Percentiles rank a stretch among this genome's conserved stretches.
Evolutionary conservation across 2,329 filamentous ascomycete genomes (phyloP).

Genomic region (Westerdykella ornata): DNA sequence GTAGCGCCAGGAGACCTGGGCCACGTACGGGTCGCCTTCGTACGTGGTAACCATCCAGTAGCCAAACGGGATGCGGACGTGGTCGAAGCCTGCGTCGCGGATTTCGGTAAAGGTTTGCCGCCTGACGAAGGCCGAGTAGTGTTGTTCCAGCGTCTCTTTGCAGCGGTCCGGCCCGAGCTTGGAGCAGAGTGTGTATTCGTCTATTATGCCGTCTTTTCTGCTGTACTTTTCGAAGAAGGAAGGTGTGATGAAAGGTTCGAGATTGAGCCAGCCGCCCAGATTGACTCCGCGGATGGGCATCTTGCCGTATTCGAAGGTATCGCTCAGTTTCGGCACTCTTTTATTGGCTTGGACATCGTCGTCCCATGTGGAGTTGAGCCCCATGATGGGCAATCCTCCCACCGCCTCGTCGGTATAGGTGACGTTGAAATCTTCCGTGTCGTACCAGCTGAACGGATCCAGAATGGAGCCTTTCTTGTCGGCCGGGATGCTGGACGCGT

Average conservation of each 20-base stretch:
- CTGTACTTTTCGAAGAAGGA: slow-evolving; percentile 72
- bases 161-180: slow-evolving; percentile 62
- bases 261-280: slow-evolving; percentile 83
- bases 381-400: slow-evolving; percentile 85
- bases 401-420: slow-evolving; percentile 84
- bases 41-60: slow-evolving; percentile 93
- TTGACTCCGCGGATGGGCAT: slow-evolving; percentile 85
- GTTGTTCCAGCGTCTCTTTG: slow-evolving; percentile 67
- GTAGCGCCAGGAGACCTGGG: slow-evolving; percentile 85
- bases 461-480: slow-evolving; percentile 67
- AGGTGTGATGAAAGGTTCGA: slow-evolving; percentile 94
- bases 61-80: slow-evolving; percentile 90
- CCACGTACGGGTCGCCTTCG: slow-evolving; percentile 78
- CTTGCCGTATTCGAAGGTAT: slow-evolving; percentile 70
- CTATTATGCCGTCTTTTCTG: slow-evolving; percentile 60
- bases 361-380: slow-evolving; percentile 77
- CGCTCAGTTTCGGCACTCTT: slow-evolving; percentile 69
- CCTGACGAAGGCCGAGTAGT: slow-evolving; percentile 84
- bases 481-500: slow-evolving; percentile 41
- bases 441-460: slow-evolving; percentile 87
- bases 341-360: slow-evolving; percentile 72
- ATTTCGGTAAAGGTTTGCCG: slow-evolving; percentile 82
- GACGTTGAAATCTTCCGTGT: slow-evolving; percentile 85
- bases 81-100: slow-evolving; percentile 79
- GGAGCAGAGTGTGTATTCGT: slow-evolving; percentile 75